Evolutionary conservation across 768 basidiomycete genomes (phyloP), one percentile per base, ranked within the genome.

Genomic region (Lyophyllum decastes): DNA sequence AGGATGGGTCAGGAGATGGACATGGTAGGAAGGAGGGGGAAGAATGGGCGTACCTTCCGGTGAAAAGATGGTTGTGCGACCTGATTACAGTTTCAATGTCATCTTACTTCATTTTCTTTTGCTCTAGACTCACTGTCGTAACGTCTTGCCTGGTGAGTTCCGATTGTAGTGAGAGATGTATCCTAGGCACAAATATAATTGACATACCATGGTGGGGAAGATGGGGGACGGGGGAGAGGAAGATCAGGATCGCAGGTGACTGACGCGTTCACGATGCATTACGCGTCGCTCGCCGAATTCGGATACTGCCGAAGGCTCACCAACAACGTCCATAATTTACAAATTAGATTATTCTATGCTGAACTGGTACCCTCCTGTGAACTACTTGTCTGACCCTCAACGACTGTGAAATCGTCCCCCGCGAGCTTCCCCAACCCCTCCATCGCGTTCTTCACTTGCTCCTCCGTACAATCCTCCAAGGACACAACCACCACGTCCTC

Each of bases 51-150:
- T 71, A 89, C 96, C 96, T 77, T 99, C 96, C 33, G 96, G 96
- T 52, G 95, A 98, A 86, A 98, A 98, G 78, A 97, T 98, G 60
- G 96, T 98, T 64, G 95, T 99, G 66, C 94, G 89, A 76, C 88
- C 89, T 92, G 75, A 67, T 71, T 50, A 57, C 44, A 68, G 66
- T 68, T 56, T 53, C 59, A 26, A 34, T 52, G 68, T 35, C 55
- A 61, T 63, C 34, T 57, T 58, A 57, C 21, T 30, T 17, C 8
- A n/a, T 48, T 11, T n/a, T 17, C 9, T n/a, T 8, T 17, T 19
- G 4, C 26, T 48, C 52, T 59, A 25, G 25, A 79, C 92, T 76
- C 73, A 95, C 94, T 95, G 73, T 96, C 94, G 73, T 96, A 96
- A 79, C 94, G 84, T 83, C 94, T 87, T 66, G 94, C 92, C 94